Evolutionary conservation across 2,329 filamentous ascomycete species (phyloP), one percentile per base, ranked within the genome.

Genomic region (Epichloe sibirici): DNA sequence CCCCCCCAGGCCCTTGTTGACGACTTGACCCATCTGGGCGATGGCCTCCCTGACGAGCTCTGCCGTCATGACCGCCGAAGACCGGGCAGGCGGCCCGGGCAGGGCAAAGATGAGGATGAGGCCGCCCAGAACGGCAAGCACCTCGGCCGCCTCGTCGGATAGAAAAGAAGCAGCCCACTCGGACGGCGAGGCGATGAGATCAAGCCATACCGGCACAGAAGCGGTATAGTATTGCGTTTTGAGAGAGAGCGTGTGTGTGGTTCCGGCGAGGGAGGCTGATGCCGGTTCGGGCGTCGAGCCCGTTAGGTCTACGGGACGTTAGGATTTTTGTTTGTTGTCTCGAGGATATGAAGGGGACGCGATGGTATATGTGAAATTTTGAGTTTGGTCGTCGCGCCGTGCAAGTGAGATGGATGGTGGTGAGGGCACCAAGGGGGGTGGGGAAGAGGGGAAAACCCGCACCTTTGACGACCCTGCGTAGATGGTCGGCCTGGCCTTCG

Each of bases 141-240:
- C 83, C 62, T 85, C 82, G 52, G 69, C 70, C 0, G 83, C 83
- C 61, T 85, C 82, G 0, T 73, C 65, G 0, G 76, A 74, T 1
- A 84, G 72, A 58, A 85, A 86, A 0, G 77, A 75, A 2, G 64
- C 63, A 0, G 78, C 70, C 82, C 82, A 86, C 38, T 78, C 74
- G 3, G 62, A 51, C 0, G 76, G 71, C 4, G 71, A 67, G 5
- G 70, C 60, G 53, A 83, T 71, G 45, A 83, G 71, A 61, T 86
- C 83, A n/a, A 86, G 71, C 83, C 83, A 86, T 57, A 86, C 71
- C 44, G 82, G 81, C 3, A 86, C 70, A 0, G 71, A 71, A 51
- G 79, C 74, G 25, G 67, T 73, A 69, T 85, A 86, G 69, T 86
- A 86, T 13, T 70, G 60, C 21, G 81, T 86, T 55, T 72, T 71